These are phyloP conservation scores for Antrodiella citrinella DNA, from an alignment of 768 basidiomycete genomes.

Conservation along the genomic window DNA sequence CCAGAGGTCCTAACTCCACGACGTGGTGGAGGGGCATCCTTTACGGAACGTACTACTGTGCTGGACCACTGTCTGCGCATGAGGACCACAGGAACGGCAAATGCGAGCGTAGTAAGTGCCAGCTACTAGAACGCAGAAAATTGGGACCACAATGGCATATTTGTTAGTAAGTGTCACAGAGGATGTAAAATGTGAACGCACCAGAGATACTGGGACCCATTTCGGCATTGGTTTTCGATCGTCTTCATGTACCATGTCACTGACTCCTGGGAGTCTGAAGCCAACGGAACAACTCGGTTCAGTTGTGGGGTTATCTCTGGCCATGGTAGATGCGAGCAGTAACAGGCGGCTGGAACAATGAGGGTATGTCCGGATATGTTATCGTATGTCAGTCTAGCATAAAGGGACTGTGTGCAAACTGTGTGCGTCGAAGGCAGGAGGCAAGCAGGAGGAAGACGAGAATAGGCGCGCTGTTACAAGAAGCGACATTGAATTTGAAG, in stretches of 20 bases:
- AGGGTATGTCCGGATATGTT: too few species aligned
- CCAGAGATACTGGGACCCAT: conserved; percentile 25
- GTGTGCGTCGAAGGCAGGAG: too few species aligned
- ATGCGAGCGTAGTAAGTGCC: conserved; percentile 23
- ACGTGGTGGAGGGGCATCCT: conserved; percentile 13
- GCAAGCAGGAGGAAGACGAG: background rate
- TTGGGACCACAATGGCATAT: too few species aligned
- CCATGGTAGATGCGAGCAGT: too few species aligned
- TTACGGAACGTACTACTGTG: conserved; percentile 9
- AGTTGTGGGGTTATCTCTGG: too few species aligned
- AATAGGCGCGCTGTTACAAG: background rate
- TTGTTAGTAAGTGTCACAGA: too few species aligned
- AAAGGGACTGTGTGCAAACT: too few species aligned
- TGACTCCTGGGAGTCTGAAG: background rate
- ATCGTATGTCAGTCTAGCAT: too few species aligned
- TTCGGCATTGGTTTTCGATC: conserved; percentile 13
- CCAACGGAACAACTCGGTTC: too few species aligned
- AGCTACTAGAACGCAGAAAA: conserved; percentile 20
- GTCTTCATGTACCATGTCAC: background rate
- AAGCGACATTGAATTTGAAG: background rate
- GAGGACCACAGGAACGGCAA: conserved; percentile 22
- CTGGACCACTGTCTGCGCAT: conserved; percentile 20
- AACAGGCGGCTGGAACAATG: too few species aligned
- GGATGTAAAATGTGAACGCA: conserved; percentile 9
- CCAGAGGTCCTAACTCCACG: background rate